Evolutionary conservation across 2,329 filamentous ascomycete genomes (phyloP).

Genomic region (Ploettnerulaceae sp.): DNA sequence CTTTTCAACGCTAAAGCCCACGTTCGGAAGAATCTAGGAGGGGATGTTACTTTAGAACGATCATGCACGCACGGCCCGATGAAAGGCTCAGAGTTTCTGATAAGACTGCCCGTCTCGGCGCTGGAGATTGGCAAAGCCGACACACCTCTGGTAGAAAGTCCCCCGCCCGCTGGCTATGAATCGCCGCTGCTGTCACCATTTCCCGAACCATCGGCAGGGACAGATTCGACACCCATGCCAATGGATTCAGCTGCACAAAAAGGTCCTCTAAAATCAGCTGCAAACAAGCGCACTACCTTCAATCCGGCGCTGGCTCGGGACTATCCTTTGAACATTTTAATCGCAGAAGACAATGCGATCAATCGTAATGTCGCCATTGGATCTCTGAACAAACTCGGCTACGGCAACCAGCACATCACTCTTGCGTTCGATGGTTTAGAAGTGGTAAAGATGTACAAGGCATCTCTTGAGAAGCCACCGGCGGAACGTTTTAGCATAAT

Average conservation of each 20-base stretch:
- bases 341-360: slow-evolving; percentile 70
- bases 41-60: slow-evolving; percentile 59
- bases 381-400: slow-evolving; percentile 64
- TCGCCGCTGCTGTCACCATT: slow-evolving; percentile 1
- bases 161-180: slow-evolving; percentile 12
- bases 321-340: slow-evolving; percentile 61
- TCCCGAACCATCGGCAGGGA: not conserved
- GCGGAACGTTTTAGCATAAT: slow-evolving; percentile 52
- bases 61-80: slow-evolving; percentile 57
- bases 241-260: not conserved
- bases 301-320: slow-evolving; percentile 55
- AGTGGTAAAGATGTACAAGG: slow-evolving; percentile 57
- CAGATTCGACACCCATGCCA: not conserved
- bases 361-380: slow-evolving; percentile 62
- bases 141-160: slow-evolving; percentile 24
- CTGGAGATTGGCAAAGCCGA: slow-evolving; percentile 17
- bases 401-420: slow-evolving; percentile 46
- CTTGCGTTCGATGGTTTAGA: slow-evolving; percentile 66
- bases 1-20: slow-evolving; percentile 69
- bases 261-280: not conserved
- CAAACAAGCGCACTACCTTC: slow-evolving; percentile 32
- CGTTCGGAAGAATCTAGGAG: slow-evolving; percentile 58
- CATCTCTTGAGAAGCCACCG: slow-evolving; percentile 34
- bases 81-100: slow-evolving; percentile 64
- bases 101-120: slow-evolving; percentile 49